phyloP scores from a whole-genome alignment of 768 basidiomycete species.

The Tricholoma flavovirens region DNA sequence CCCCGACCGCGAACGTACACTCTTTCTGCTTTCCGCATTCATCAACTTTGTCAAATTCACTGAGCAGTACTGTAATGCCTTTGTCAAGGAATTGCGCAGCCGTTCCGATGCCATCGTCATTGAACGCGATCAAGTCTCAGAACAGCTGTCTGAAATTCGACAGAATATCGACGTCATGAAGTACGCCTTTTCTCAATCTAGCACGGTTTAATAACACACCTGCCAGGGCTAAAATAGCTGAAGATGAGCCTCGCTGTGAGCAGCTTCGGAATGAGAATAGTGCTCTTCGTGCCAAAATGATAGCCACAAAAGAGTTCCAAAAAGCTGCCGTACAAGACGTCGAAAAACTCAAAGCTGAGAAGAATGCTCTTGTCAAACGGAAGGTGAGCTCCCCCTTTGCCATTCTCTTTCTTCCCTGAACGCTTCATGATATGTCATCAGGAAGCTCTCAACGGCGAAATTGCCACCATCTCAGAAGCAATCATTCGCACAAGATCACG shows the following conservation, averaged over 20 bases:
- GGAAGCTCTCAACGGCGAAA: conserved; percentile 61
- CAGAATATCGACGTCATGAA: conserved; percentile 49
- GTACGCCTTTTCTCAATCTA: conserved; percentile 31
- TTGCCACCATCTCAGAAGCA: conserved; percentile 50
- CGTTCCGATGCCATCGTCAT: conserved; percentile 49
- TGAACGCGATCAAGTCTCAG: conserved; percentile 54
- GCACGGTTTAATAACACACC: neutral
- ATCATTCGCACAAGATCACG: conserved; percentile 63
- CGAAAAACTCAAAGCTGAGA: conserved; percentile 68
- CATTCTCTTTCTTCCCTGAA: neutral
- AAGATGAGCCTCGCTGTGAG: conserved; percentile 66
- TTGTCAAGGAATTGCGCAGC: conserved; percentile 57
- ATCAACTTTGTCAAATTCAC: conserved; percentile 93
- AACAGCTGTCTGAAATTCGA: conserved; percentile 44
- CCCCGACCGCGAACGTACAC: conserved; percentile 72
- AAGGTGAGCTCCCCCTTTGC: conserved; percentile 38
- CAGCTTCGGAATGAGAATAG: conserved; percentile 55
- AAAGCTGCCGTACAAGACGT: conserved; percentile 54
- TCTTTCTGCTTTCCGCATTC: conserved; percentile 75
- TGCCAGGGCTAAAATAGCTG: conserved; percentile 52
- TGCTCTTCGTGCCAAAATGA: conserved; percentile 55
- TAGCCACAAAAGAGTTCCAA: conserved; percentile 65
- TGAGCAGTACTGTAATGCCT: conserved; percentile 59
- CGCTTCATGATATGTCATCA: conserved; percentile 14
- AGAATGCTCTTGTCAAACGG: conserved; percentile 53